Conservation (phyloP, 2,329 filamentous ascomycete species). For the Sporothrix dimorphospora region DNA sequence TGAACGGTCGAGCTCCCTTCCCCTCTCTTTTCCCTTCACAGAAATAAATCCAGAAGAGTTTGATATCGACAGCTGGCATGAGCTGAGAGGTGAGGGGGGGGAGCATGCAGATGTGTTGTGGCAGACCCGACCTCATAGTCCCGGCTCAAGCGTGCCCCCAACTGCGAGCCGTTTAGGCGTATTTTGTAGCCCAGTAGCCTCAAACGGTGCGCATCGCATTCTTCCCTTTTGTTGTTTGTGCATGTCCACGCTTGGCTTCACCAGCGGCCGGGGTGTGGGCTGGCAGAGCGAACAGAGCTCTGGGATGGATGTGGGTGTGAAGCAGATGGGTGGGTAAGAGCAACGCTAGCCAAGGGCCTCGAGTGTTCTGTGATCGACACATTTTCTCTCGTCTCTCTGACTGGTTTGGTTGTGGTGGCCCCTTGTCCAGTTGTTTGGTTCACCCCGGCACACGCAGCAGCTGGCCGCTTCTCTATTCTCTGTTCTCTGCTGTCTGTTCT, state of each 20-base stretch:
- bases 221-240: background rate
- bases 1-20: background rate
- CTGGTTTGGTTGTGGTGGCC: background rate
- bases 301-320: slow-evolving; percentile 14
- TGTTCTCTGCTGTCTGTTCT: background rate
- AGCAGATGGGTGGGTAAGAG: slow-evolving; percentile 15
- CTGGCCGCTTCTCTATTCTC: background rate
- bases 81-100: background rate
- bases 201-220: background rate
- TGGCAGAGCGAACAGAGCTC: background rate
- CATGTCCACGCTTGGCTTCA: background rate
- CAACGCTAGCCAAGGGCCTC: slow-evolving; percentile 27
- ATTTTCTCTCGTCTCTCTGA: background rate
- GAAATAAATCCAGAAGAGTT: no score
- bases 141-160: slow-evolving; percentile 15
- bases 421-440: slow-evolving; percentile 2
- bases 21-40: background rate
- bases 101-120: slow-evolving; percentile 14
- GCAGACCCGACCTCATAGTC: slow-evolving; percentile 11
- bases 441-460: background rate
- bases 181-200: slow-evolving; percentile 7
- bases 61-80: slow-evolving; percentile 10
- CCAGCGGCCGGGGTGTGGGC: background rate
- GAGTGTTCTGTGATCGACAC: slow-evolving; percentile 29
- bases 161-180: background rate